A percentile compares a stretch with the other conserved stretches of the same genome.
phyloP scores from a whole-genome alignment of 106 monocot species.

The Platanthera zijinensis region DNA sequence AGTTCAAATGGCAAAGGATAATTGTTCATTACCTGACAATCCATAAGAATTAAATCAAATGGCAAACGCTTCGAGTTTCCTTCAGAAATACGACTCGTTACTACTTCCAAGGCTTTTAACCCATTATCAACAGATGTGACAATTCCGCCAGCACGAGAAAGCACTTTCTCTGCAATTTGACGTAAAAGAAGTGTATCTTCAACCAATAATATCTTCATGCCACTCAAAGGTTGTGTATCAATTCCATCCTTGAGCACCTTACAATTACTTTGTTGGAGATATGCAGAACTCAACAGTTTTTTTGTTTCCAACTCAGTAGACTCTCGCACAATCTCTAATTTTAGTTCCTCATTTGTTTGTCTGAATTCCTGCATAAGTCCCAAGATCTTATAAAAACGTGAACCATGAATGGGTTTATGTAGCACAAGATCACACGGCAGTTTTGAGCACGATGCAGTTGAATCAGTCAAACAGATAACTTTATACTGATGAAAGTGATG shows the following conservation, averaged over 20 bases:
- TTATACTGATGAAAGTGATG: slow-evolving; percentile 23
- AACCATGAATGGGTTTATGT: slow-evolving; percentile 70
- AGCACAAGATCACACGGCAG: slow-evolving; percentile 39
- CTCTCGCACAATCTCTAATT: background rate
- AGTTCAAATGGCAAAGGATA: background rate
- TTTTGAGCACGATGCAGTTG: slow-evolving; percentile 18
- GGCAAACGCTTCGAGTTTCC: slow-evolving; percentile 15
- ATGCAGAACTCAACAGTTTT: background rate
- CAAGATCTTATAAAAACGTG: slow-evolving; percentile 41
- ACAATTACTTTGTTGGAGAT: background rate
- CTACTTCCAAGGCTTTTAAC: slow-evolving; percentile 31
- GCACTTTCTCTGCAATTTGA: slow-evolving; percentile 10
- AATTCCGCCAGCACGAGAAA: slow-evolving; percentile 51
- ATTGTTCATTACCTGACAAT: slow-evolving; percentile 59
- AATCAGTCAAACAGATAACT: slow-evolving; percentile 48
- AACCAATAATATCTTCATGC: slow-evolving; percentile 44
- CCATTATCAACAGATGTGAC: slow-evolving; percentile 51
- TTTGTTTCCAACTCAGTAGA: background rate
- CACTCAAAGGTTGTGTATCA: slow-evolving; percentile 29
- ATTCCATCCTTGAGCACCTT: background rate
- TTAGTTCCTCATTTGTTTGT: slow-evolving; percentile 13
- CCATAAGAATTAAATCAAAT: slow-evolving; percentile 53
- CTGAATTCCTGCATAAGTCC: slow-evolving; percentile 38
- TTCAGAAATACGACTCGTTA: slow-evolving; percentile 9
- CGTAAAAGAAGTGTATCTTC: slow-evolving; percentile 44